A percentile compares a stretch with the other conserved stretches of the same genome.
These are phyloP conservation scores for Phytophthora constricta DNA, from an alignment of 352 stramenopile genomes.

Conservation along the genomic window DNA sequence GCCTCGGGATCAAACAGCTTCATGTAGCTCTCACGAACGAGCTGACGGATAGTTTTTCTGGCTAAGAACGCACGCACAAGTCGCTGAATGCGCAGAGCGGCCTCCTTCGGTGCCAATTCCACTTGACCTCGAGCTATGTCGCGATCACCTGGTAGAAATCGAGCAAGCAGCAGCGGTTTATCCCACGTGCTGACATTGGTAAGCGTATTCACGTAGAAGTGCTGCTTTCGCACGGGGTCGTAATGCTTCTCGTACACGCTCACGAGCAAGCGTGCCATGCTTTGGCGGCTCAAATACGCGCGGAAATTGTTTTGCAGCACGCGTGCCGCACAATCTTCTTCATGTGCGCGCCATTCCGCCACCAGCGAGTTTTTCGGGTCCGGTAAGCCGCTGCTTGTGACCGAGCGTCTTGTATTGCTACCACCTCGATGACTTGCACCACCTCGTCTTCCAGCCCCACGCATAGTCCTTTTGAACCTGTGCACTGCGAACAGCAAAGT, in stretches of 20 bases:
- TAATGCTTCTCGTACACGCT: constrained; percentile 69
- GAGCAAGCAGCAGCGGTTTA: constrained; percentile 47
- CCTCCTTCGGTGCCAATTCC: constrained; percentile 39
- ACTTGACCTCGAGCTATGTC: constrained; percentile 24
- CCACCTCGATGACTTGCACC: constrained; percentile 32
- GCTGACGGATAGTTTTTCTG: constrained; percentile 38
- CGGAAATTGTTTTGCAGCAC: constrained; percentile 55
- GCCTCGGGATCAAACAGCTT: constrained; percentile 65
- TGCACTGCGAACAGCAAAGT: constrained; percentile 2
- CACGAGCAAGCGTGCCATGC: constrained; percentile 45
- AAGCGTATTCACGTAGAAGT: constrained; percentile 71
- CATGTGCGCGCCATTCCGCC: constrained; percentile 62
- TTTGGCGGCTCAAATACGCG: constrained; percentile 45
- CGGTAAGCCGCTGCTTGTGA: constrained; percentile 11
- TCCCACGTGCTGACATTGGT: constrained; percentile 76
- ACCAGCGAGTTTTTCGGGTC: constrained; percentile 50
- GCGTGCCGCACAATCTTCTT: constrained; percentile 56
- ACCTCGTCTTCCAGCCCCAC: constrained; percentile 28
- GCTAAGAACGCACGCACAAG: constrained; percentile 48
- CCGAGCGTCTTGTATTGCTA: constrained; percentile 32
- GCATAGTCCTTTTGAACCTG: no score
- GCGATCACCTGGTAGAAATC: constrained; percentile 45
- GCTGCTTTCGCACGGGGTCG: constrained; percentile 61
- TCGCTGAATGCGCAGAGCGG: constrained; percentile 60
- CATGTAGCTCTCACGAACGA: constrained; percentile 78